A percentile compares a stretch with the other conserved stretches of the same genome.
Conservation (phyloP, 306 rosid species). For the Comarum palustre region DNA sequence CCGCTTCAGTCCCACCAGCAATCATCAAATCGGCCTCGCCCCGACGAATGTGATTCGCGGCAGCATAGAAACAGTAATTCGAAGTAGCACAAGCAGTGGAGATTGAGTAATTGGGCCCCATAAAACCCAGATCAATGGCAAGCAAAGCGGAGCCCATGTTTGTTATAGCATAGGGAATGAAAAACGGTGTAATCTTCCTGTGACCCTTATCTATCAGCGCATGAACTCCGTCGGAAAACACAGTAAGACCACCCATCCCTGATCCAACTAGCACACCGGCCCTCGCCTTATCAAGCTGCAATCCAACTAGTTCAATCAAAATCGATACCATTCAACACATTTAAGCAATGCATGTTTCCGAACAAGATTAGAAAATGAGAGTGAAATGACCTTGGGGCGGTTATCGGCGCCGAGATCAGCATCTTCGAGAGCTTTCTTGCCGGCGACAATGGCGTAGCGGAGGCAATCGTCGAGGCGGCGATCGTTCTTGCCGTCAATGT, state of each 20-base stretch:
- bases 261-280: slow-evolving; percentile 95
- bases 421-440: slow-evolving; percentile 79
- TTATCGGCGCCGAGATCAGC: slow-evolving; percentile 72
- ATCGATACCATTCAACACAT: too few species aligned
- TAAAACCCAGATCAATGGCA: slow-evolving; percentile 85
- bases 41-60: slow-evolving; percentile 95
- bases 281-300: slow-evolving; percentile 74
- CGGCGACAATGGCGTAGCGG: slow-evolving; percentile 89
- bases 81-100: slow-evolving; percentile 99
- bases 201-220: slow-evolving; percentile 76
- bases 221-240: slow-evolving; percentile 81
- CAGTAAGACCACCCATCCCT: slow-evolving; percentile 93
- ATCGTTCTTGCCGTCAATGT: slow-evolving; percentile 92
- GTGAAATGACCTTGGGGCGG: slow-evolving; percentile 47
- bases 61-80: slow-evolving; percentile 90
- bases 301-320: neutral
- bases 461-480: slow-evolving; percentile 85
- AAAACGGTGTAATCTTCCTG: slow-evolving; percentile 87
- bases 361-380: too few species aligned
- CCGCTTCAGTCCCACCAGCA: slow-evolving; percentile 99
- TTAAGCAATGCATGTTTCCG: slow-evolving; percentile 5
- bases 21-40: slow-evolving; percentile 97
- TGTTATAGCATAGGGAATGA: slow-evolving; percentile 90
- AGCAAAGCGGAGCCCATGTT: slow-evolving; percentile 97
- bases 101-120: slow-evolving; percentile 95